These are phyloP conservation scores for Ampelomyces quisqualis DNA, from an alignment of 2,329 filamentous ascomycete genomes.

Conservation along the genomic window DNA sequence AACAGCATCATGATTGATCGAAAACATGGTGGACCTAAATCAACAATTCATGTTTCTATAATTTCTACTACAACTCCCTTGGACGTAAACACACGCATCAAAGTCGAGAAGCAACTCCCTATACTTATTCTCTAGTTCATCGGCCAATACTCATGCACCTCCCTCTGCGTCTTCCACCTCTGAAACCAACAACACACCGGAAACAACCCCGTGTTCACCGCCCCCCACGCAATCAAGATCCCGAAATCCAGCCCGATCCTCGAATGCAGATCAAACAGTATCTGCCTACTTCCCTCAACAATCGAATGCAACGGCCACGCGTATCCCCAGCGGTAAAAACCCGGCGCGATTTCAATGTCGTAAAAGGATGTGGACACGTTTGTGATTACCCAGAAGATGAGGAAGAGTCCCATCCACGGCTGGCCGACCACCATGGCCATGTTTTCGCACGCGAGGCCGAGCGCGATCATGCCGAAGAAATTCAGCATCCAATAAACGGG, in stretches of 20 bases:
- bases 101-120: no score
- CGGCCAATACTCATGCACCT: slow-evolving; percentile 14
- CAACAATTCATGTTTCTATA: no score
- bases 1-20: no score
- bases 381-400: slow-evolving; percentile 68
- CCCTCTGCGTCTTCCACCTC: slow-evolving; percentile 24
- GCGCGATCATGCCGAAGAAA: slow-evolving; percentile 62
- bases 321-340: slow-evolving; percentile 64
- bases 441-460: slow-evolving; percentile 66
- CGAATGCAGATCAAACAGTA: slow-evolving; percentile 62
- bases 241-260: slow-evolving; percentile 62
- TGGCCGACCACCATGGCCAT: slow-evolving; percentile 62
- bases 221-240: slow-evolving; percentile 60
- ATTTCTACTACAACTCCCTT: no score
- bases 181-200: slow-evolving; percentile 51
- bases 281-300: slow-evolving; percentile 60
- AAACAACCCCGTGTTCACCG: slow-evolving; percentile 56
- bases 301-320: slow-evolving; percentile 65
- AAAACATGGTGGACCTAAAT: no score
- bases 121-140: not conserved
- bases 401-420: slow-evolving; percentile 63
- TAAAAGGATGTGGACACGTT: slow-evolving; percentile 65
- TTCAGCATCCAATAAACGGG: slow-evolving; percentile 65
- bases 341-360: slow-evolving; percentile 58
- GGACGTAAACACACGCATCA: no score